Evolutionary conservation across 345 rosid genomes (phyloP), one percentile per base, ranked within the genome.

Genomic region (Syzygium grande): DNA sequence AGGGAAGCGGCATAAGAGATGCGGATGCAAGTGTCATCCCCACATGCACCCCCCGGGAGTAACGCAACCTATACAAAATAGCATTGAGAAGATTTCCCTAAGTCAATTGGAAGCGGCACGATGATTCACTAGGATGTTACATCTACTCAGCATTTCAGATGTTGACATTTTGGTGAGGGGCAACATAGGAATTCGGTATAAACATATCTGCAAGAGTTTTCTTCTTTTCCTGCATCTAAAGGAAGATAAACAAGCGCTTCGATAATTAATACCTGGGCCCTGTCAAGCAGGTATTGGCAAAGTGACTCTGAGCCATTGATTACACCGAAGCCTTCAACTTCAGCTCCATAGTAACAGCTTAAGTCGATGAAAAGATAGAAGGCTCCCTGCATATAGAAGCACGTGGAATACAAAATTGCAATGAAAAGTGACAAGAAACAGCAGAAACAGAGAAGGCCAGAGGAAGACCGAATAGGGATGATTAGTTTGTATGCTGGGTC

Each of bases 11-110:
- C 99, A 56, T 96, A 98, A 3, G 99, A 96, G 86, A 98, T 96
- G 23, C 98, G 93, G 88, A 96, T 92, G 92, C 99, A 96, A 51
- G 51, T 94, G 85, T 98, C 97, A 15, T 98, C 98, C 84, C 99
- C 99, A 23, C 96, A 98, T 77, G 99, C 99, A 91, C 93, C 98
- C 54, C 99, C 99, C 1, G 99, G 99, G 73, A 98, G 98, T 87
- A 96, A 84, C 25, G 99, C 99, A 85, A 98, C 98, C 99, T 98
- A 91, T 27, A 49, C 84, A 86, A 34, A 34, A 43, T 16, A 80
- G 56, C 25, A 59, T 49, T 16, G 49, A 11, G 29, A 12, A 51
- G 11, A 68, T 41, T 38, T 86, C 34, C 73, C 73, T n/a, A 14
- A 61, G 14, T 30, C 15, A 59, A 15, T 38, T 51, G 11, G 73